Evolutionary conservation across 2,329 filamentous ascomycete genomes (phyloP), one percentile per base, ranked within the genome.

Genomic region (Aschersonia sp.): DNA sequence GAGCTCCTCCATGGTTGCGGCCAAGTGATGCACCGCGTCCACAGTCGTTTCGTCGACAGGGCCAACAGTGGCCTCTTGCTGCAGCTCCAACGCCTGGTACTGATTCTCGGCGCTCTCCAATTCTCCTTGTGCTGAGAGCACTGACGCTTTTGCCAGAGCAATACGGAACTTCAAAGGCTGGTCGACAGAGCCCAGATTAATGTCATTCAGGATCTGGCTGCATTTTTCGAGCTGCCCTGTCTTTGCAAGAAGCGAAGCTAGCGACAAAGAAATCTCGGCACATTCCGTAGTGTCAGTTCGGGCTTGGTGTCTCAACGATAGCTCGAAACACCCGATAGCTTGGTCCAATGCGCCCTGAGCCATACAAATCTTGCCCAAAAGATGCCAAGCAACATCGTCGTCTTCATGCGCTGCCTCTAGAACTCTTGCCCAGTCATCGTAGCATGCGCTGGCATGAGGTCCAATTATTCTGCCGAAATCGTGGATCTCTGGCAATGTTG

Each of bases 341-440:
- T 58, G 54, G 8, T 55, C 50, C 8, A 52, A 7, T 5, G 52
- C 52, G 5, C 57, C 57, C 32, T 58, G 56, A 6, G 52, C 55
- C 56, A 59, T 58, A 45, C 57, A 59, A 8, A 57, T 55, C 30
- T 54, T 51, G 11, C 57, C 64, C 32, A 64, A 53, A 12, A 67
- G 58, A 43, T 67, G 63, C 53, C 63, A 60, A 22, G 63, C 62
- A n/a, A 66, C 54, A 35, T 64, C 62, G 47, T 64, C 60, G 6
- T 61, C 54, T 35, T 58, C 57, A 11, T 48, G 40, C 6, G 37
- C 37, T 9, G 45, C 42, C 31, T 53, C 46, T 4, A 59, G 32
- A 10, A 55, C 46, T 5, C 47, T 30, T 0, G 54, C 53, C 55
- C 56, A 57, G 40, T 59, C 56, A 30, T 57, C 54, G 41, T 53